These are phyloP conservation scores for Cordia subcordata DNA, from an alignment of 257 asterid species.

Conservation along the genomic window DNA sequence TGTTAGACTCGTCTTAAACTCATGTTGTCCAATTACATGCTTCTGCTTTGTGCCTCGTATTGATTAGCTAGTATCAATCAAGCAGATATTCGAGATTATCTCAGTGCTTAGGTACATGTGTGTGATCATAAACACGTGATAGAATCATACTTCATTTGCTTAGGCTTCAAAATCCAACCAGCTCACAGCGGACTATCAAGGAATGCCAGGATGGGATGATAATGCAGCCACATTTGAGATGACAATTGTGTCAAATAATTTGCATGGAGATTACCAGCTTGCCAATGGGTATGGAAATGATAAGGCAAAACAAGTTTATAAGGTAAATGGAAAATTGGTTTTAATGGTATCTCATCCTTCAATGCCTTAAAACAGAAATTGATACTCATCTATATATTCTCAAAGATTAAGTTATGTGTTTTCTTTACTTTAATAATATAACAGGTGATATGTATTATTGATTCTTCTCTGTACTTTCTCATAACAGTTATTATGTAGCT, in stretches of 20 bases:
- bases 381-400: no score
- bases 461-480: no score
- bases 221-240: slow-evolving; percentile 75
- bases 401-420: neutral
- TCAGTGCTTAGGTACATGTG: slow-evolving; percentile 6
- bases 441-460: no score
- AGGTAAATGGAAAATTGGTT: slow-evolving; percentile 32
- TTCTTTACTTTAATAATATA: neutral
- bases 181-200: slow-evolving; percentile 78
- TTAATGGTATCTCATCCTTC: no score
- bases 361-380: no score
- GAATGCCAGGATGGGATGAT: slow-evolving; percentile 79
- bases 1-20: no score
- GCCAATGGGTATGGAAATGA: slow-evolving; percentile 73
- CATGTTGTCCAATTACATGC: neutral
- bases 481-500: no score
- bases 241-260: slow-evolving; percentile 39
- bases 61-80: neutral
- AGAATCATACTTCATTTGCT: slow-evolving; percentile 26
- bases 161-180: slow-evolving; percentile 67
- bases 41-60: neutral
- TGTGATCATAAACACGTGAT: slow-evolving; percentile 12
- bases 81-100: slow-evolving; percentile 6
- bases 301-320: slow-evolving; percentile 49
- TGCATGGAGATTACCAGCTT: slow-evolving; percentile 89